Evolutionary conservation across 73 alveolate species (phyloP), one percentile per base, ranked within the genome.

Genomic region (Tetrahymena elliotti): DNA sequence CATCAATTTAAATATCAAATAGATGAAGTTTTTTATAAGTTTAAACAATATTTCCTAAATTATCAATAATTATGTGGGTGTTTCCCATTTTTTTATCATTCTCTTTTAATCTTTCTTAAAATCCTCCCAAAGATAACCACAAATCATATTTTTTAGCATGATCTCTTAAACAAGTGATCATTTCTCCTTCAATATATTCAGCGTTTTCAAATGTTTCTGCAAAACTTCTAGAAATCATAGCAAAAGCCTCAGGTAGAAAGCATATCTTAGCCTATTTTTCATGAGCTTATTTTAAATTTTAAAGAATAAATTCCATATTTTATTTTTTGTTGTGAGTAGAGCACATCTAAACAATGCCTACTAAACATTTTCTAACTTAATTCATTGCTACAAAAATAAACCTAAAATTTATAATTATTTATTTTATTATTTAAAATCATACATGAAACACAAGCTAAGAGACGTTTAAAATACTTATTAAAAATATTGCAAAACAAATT

Each of bases 41-140:
- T 93, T 97, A 68, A 53, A 95, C 95, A 34, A 97, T 97, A n/a
- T 95, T 93, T 5, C 99, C 99, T 95, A 95, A 97, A 15, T 95
- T 95, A 95, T 97, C 94, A 52, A 98, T 96, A 40, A 98, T 96
- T n/a, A 98, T 83, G 31, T 95, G 98, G 20, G 99, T 95, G 41
- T 96, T 98, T 54, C 94, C 95, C 37, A 96, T 92, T 94, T 97
- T 98, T 18, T 36, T 53, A 12, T 92, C 93, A 38, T 38, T 33
- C 84, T 84, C 92, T 13, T 94, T 92, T 22, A 96, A 93, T 10
- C 83, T 94, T 93, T 97, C 98, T 83, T 97, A 97, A 35, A 98
- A 97, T 0, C 99, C 98, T 24, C 99, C 99, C 52, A 98, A 95
- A 16, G 98, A 97, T 93, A 98, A 95, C 97, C 98, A 97, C 53